phyloP scores from a whole-genome alignment of 768 basidiomycete genomes.

The Pholiota conissans region DNA sequence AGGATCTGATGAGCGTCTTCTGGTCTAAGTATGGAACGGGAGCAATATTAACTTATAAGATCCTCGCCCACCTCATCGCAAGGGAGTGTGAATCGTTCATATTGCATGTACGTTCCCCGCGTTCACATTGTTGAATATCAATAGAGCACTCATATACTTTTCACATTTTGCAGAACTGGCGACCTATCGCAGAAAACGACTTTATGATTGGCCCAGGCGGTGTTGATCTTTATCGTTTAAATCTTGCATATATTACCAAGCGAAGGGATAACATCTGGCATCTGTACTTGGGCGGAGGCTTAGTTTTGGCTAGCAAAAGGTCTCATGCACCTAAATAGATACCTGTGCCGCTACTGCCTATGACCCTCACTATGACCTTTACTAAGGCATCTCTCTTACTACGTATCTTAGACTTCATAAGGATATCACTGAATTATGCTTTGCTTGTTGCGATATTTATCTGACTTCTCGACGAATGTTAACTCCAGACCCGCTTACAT shows the following conservation, averaged over 20 bases:
- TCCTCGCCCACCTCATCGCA: not conserved
- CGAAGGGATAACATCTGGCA: not conserved
- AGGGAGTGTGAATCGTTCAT: not conserved
- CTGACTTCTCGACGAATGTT: too few species aligned
- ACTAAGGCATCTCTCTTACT: too few species aligned
- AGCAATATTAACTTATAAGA: not conserved
- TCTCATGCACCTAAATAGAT: too few species aligned
- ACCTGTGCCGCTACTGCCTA: too few species aligned
- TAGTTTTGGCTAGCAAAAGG: too few species aligned
- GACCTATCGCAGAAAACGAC: not conserved
- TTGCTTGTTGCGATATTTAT: too few species aligned
- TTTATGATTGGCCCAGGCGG: not conserved
- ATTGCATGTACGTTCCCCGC: not conserved
- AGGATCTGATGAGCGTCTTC: not conserved
- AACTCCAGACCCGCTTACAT: too few species aligned
- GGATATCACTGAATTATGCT: too few species aligned
- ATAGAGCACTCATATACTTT: not conserved
- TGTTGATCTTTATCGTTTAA: not conserved
- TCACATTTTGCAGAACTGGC: not conserved
- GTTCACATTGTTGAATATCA: not conserved
- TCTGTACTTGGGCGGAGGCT: too few species aligned
- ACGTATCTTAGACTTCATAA: too few species aligned
- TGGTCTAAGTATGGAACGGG: not conserved
- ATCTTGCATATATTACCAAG: not conserved
- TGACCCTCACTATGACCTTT: too few species aligned